These are phyloP conservation scores for Chalaropsis thielavioides DNA, from an alignment of 2,329 filamentous ascomycete species.

Conservation along the genomic window DNA sequence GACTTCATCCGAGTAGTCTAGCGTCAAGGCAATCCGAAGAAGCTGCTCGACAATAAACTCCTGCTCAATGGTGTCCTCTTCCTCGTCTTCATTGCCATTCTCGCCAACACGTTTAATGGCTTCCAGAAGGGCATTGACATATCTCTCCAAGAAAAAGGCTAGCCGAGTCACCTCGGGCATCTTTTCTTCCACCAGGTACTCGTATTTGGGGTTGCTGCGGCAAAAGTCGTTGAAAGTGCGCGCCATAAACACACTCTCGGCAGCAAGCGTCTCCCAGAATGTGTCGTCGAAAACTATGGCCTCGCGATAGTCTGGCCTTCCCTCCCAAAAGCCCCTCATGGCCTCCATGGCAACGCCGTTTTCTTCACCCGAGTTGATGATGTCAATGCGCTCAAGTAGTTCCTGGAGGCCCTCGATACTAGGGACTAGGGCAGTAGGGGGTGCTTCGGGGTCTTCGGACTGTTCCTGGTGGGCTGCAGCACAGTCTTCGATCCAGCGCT, in stretches of 20 bases:
- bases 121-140: conserved; percentile 55
- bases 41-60: conserved; percentile 95
- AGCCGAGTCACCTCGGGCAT: conserved; percentile 88
- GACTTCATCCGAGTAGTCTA: conserved; percentile 96
- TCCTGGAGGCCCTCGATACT: conserved; percentile 77
- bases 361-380: conserved; percentile 78
- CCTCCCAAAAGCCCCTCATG: conserved; percentile 94
- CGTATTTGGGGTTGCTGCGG: conserved; percentile 56
- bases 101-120: conserved; percentile 44
- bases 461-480: conserved; percentile 52
- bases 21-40: conserved; percentile 75
- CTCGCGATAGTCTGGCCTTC: conserved; percentile 68
- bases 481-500: conserved; percentile 97
- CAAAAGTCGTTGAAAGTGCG: conserved; percentile 93
- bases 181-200: conserved; percentile 71
- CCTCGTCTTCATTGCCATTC: conserved; percentile 47
- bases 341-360: conserved; percentile 84
- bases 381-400: conserved; percentile 82
- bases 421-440: conserved; percentile 36
- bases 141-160: conserved; percentile 71
- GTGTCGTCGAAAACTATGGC: conserved; percentile 55
- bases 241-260: conserved; percentile 79
- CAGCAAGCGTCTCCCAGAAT: conserved; percentile 68
- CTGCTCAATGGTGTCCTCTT: conserved; percentile 74
- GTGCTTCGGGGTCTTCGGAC: conserved; percentile 39